Evolutionary conservation across 2,329 filamentous ascomycete genomes (phyloP).

Genomic region (Penicillium olsonii): DNA sequence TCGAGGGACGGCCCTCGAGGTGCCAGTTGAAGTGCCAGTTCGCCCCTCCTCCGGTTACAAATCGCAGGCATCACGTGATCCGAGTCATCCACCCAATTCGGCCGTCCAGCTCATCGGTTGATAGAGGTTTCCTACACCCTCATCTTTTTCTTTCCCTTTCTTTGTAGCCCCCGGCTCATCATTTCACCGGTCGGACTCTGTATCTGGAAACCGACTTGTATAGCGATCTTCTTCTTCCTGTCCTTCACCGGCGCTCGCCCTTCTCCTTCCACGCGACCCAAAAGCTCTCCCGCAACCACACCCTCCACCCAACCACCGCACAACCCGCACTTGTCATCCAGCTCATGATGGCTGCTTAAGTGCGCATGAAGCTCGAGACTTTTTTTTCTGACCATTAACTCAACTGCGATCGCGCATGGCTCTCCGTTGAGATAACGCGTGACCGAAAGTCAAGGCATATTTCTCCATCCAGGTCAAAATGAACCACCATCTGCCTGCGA

Average conservation of each 20-base stretch:
- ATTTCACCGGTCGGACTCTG: not conserved
- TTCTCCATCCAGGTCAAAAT: slow-evolving; percentile 40
- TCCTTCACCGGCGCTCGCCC: not conserved
- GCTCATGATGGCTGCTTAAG: slow-evolving; percentile 41
- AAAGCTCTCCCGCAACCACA: slow-evolving; percentile 12
- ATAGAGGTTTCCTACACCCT: slow-evolving; percentile 4
- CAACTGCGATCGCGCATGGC: slow-evolving; percentile 39
- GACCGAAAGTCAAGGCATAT: slow-evolving; percentile 39
- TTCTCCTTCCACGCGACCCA: slow-evolving; percentile 13
- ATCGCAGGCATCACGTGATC: slow-evolving; percentile 10
- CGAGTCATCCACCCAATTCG: slow-evolving; percentile 6
- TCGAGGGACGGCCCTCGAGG: slow-evolving; percentile 18
- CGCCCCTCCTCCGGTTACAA: slow-evolving; percentile 13
- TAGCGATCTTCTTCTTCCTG: slow-evolving; percentile 13
- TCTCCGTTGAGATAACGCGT: slow-evolving; percentile 43
- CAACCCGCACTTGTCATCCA: slow-evolving; percentile 14
- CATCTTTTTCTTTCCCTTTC: not conserved
- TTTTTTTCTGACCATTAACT: slow-evolving; percentile 17
- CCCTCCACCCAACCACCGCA: slow-evolving; percentile 7
- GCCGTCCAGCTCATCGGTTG: slow-evolving; percentile 10
- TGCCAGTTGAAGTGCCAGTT: slow-evolving; percentile 9
- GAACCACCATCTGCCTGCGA: slow-evolving; percentile 48
- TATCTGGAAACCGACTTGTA: slow-evolving; percentile 1
- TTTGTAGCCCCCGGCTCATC: not conserved
- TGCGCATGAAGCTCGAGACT: slow-evolving; percentile 21